Percentiles rank a stretch among this genome's conserved stretches.
Conservation (phyloP, 2,329 filamentous ascomycete genomes). For the Fusarium fracticaudum region DNA sequence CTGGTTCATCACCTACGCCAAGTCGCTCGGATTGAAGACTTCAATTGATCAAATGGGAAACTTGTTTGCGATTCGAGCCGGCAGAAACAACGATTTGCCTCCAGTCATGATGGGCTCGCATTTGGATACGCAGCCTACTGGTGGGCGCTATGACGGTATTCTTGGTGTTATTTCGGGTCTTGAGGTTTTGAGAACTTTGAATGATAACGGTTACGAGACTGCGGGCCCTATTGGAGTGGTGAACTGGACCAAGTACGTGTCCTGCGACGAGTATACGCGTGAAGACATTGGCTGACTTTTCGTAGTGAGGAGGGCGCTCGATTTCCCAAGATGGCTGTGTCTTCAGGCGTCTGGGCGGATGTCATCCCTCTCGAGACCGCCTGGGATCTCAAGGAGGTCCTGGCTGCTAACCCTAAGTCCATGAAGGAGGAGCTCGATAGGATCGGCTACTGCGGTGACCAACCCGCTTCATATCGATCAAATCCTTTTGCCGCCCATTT, state of each 20-base stretch:
- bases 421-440: constrained; percentile 13
- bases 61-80: neutral
- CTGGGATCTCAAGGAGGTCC: neutral
- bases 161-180: neutral
- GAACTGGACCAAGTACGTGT: constrained; percentile 3
- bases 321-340: constrained; percentile 6
- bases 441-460: neutral
- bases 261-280: accelerated
- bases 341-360: neutral
- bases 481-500: constrained; percentile 3
- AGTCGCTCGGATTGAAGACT: neutral
- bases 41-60: constrained; percentile 7
- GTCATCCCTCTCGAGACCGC: neutral
- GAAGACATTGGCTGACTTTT: accelerated
- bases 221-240: neutral
- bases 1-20: constrained; percentile 10
- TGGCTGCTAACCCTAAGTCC: neutral
- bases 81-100: neutral
- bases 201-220: neutral
- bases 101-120: constrained; percentile 9
- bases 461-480: neutral
- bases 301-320: neutral
- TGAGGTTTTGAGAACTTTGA: neutral
- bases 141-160: neutral
- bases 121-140: constrained; percentile 3